Conservation (phyloP, 2,329 filamentous ascomycete species). For the Coniochaeta sp. region DNA sequence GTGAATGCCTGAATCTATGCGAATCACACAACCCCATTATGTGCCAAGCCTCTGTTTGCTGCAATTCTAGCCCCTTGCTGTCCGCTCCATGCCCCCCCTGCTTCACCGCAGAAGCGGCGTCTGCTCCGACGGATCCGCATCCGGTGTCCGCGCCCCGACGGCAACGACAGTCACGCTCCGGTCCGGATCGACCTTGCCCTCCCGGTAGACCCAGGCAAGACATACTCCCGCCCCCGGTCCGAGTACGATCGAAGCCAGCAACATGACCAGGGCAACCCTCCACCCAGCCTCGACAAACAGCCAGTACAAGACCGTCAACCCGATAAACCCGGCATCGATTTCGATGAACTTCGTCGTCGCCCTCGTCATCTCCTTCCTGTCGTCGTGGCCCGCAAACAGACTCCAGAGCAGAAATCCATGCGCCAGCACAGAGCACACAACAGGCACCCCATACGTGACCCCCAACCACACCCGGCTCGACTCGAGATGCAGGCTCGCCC, state of each 20-base stretch:
- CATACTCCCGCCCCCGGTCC: conserved; percentile 29
- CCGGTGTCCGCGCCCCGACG: conserved; percentile 11
- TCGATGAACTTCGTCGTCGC: conserved; percentile 36
- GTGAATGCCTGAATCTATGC: background rate
- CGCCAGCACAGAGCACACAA: conserved; percentile 32
- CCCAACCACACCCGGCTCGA: conserved; percentile 27
- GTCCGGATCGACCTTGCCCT: conserved; percentile 13
- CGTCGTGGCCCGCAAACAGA: conserved; percentile 27
- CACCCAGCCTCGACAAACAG: conserved; percentile 42
- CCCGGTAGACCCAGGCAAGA: conserved; percentile 22
- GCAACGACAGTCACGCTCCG: conserved; percentile 16
- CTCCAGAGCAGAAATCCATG: conserved; percentile 34
- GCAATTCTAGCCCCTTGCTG: background rate
- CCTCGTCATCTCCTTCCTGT: conserved; percentile 42
- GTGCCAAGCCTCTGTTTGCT: background rate
- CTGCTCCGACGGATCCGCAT: conserved; percentile 13
- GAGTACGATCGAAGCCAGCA: conserved; percentile 18
- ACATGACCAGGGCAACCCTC: conserved; percentile 19
- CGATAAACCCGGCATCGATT: conserved; percentile 37
- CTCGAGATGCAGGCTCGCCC: conserved; percentile 31
- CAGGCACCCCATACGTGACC: conserved; percentile 36
- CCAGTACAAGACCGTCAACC: conserved; percentile 44
- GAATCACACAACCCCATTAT: background rate
- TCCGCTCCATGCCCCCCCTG: background rate
- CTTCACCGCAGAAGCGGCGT: conserved; percentile 19